Conservation (phyloP, 2,329 filamentous ascomycete species). For the Eutypa lata region DNA sequence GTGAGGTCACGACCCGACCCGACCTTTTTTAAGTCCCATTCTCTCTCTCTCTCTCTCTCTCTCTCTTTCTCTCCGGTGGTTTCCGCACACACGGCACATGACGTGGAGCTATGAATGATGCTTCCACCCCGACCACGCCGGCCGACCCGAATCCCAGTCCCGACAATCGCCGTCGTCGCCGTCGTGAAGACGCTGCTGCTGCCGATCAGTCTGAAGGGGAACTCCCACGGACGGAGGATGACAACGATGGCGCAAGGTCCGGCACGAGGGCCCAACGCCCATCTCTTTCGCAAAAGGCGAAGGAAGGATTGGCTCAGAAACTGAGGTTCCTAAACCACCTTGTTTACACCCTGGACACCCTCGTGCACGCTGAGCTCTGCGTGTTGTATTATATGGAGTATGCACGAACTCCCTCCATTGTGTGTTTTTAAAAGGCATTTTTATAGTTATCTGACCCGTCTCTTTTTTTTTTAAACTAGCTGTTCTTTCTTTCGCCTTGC, state of each 20-base stretch:
- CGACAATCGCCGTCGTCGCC: conserved; percentile 17
- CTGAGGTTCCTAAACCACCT: conserved; percentile 59
- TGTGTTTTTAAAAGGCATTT: no score
- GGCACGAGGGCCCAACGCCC: conserved; percentile 14
- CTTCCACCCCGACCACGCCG: conserved; percentile 40
- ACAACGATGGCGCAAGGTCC: neutral
- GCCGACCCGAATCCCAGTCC: conserved; percentile 27
- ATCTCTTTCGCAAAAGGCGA: conserved; percentile 26
- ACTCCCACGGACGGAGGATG: conserved; percentile 11
- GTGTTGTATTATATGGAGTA: conserved; percentile 71
- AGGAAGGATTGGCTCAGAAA: conserved; percentile 49
- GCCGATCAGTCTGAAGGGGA: neutral
- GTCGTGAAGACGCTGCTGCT: conserved; percentile 17
- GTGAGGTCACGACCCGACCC: neutral
- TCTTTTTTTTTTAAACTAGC: no score
- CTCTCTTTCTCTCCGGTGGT: neutral
- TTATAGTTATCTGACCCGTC: no score
- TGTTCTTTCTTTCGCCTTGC: conserved; percentile 63
- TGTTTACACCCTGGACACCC: conserved; percentile 57
- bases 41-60: neutral
- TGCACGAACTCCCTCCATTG: conserved; percentile 25
- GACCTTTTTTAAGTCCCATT: neutral
- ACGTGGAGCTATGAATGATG: conserved; percentile 41
- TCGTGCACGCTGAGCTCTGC: conserved; percentile 63
- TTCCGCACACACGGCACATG: neutral